Base-by-base conservation (phyloP, 495 filamentous ascomycete species). In the Talaromyces adpressus region DNA sequence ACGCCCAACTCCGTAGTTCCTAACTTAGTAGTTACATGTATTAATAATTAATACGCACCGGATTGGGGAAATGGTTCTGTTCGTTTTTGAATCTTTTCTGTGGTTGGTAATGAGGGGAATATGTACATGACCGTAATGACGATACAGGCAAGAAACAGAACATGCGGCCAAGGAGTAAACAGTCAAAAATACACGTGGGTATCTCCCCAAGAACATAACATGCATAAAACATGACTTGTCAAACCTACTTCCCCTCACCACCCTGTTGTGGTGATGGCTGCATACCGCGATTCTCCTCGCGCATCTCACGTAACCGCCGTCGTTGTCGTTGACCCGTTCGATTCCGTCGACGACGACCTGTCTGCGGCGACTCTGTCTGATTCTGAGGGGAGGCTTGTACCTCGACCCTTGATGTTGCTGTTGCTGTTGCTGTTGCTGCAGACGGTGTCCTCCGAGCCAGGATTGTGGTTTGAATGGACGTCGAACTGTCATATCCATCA, bases 241-340 rank as follows among this genome's bases (percentile, higher is more conserved):
- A 16, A 36, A n/a, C n/a, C 36, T 14, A 41, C 36, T 41, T 3
- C 12, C n/a, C 36, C 2, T 36, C 32, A 3, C 1, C 8, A 6
- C 32, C 36, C 36, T 41, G 36, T 14, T 9, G 11, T 0, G 39
- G 14, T 18, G n/a, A 22, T 7, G 3, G 18, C 45, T 49, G 45
- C 22, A 14, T 53, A 25, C 52, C 52, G 0, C 23, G 20, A 57
- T 57, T 27, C 23, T 27, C 52, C 27, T 32, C 53, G 23, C 27
- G 23, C 14, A 23, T 23, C 12, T 58, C 56, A 16, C 29, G 29
- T 29, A 36, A 11, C 18, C 29, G 3, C 16, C 29, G 27, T 36
- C 56, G 29, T 36, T 58, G 56, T 58, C 56, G 56, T 36, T 36
- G 56, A 14, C 56, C 56, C 56, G 36, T 58, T 20, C 56, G 1